phyloP scores from a whole-genome alignment of 257 asterid genomes.

The Prunella vulgaris region DNA sequence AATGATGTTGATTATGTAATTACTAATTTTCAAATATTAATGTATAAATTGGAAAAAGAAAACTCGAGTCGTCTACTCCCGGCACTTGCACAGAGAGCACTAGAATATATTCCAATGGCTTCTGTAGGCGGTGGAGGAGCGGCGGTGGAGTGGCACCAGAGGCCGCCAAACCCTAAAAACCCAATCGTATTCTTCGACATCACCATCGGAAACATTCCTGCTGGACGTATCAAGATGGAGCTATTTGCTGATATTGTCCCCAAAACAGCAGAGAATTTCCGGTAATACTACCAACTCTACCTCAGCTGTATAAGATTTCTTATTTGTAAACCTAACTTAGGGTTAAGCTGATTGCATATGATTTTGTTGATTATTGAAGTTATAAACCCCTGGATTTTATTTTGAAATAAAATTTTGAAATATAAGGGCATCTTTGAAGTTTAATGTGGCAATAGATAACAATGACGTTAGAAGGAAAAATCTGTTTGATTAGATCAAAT shows the following conservation, averaged over 20 bases:
- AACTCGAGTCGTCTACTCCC: not conserved
- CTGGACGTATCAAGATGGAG: conserved; percentile 97
- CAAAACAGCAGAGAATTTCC: conserved; percentile 87
- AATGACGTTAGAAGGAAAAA: not conserved
- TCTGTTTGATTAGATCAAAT: not conserved
- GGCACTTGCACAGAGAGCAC: not conserved
- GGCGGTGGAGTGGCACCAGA: conserved; percentile 91
- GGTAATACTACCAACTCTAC: conserved; percentile 29
- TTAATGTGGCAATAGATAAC: not conserved
- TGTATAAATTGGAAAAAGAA: not conserved
- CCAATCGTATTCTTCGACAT: conserved; percentile 91
- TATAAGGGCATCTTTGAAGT: not conserved
- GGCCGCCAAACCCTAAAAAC: conserved; percentile 87
- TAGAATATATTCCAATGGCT: conserved; percentile 20
- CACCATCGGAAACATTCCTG: conserved; percentile 82
- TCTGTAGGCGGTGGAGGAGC: conserved; percentile 35
- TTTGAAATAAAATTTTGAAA: not conserved
- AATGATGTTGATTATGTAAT: no score
- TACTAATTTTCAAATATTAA: not conserved
- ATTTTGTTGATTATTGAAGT: not conserved
- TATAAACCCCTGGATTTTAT: not conserved
- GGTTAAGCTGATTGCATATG: not conserved
- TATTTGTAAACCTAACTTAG: not conserved
- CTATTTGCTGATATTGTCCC: conserved; percentile 95
- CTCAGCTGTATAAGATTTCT: not conserved